Evolutionary conservation across 768 basidiomycete species (phyloP).

Genomic region (Lactifluus rugatus): DNA sequence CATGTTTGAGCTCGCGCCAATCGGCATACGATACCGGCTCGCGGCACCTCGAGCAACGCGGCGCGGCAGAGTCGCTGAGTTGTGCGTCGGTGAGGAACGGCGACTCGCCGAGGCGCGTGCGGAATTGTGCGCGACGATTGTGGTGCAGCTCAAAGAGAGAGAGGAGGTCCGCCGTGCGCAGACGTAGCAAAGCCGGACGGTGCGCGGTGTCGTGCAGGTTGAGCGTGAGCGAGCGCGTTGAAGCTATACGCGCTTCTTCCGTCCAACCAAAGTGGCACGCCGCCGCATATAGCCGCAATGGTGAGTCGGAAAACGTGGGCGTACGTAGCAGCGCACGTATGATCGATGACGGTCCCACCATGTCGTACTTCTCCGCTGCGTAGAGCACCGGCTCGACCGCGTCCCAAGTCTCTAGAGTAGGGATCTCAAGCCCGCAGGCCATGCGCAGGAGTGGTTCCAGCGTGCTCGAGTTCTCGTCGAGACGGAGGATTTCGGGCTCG

Average conservation of each 20-base stretch:
- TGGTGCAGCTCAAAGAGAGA: constrained; percentile 48
- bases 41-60: constrained; percentile 46
- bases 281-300: constrained; percentile 44
- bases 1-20: constrained; percentile 56
- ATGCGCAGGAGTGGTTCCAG: constrained; percentile 51
- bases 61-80: constrained; percentile 37
- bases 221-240: constrained; percentile 43
- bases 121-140: constrained; percentile 40
- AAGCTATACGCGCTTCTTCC: constrained; percentile 44
- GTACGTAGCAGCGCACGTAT: constrained; percentile 49
- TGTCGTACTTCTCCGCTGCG: constrained; percentile 62
- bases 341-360: constrained; percentile 53
- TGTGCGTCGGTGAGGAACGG: constrained; percentile 34
- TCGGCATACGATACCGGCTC: constrained; percentile 44
- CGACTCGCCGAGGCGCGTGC: constrained; percentile 40
- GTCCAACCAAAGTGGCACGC: constrained; percentile 53
- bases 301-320: constrained; percentile 38
- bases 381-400: constrained; percentile 46
- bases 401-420: constrained; percentile 41
- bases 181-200: constrained; percentile 36
- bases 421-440: constrained; percentile 49
- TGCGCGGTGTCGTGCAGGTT: constrained; percentile 40
- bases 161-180: constrained; percentile 43
- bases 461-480: constrained; percentile 47
- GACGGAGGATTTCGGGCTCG: constrained; percentile 35